Evolutionary conservation across 2,329 filamentous ascomycete genomes (phyloP).

Genomic region (Chaetomium olivaceum): DNA sequence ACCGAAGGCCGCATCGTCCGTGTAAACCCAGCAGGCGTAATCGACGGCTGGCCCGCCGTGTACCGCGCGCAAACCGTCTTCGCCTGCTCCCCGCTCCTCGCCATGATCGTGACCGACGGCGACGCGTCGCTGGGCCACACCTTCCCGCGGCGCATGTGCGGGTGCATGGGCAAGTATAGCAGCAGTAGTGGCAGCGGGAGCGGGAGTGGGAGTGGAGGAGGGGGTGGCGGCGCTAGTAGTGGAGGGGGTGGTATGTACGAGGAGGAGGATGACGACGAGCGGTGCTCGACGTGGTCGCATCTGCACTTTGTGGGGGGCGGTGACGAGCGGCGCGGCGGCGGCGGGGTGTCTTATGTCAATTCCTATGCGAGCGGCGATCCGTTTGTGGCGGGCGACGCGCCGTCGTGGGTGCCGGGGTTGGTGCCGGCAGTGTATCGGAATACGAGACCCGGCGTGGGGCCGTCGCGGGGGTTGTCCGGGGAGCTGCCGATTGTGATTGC

Average conservation of each 20-base stretch:
- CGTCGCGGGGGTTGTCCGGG: conserved; percentile 41
- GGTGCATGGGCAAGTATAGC: conserved; percentile 13
- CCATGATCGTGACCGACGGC: conserved; percentile 37
- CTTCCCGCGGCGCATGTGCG: conserved; percentile 27
- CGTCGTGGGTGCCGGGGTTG: conserved; percentile 44
- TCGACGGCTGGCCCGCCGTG: neutral
- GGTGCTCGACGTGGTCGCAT: conserved; percentile 32
- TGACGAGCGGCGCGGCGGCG: conserved; percentile 11
- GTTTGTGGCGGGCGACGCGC: conserved; percentile 37
- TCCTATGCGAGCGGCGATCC: conserved; percentile 30
- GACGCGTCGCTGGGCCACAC: conserved; percentile 22
- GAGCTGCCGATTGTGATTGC: conserved; percentile 43
- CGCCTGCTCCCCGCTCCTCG: conserved; percentile 42
- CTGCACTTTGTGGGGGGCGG: conserved; percentile 34
- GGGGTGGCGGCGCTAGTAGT: no score
- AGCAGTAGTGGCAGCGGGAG: no score
- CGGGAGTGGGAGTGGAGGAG: no score
- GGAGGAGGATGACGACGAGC: neutral
- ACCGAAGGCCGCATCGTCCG: conserved; percentile 21
- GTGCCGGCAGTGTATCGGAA: conserved; percentile 39
- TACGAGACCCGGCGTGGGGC: conserved; percentile 2
- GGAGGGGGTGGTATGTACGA: neutral
- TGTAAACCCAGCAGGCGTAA: neutral
- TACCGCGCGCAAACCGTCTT: conserved; percentile 40
- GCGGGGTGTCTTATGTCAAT: conserved; percentile 37